Evolutionary conservation across 208 protist species (phyloP).

Genomic region (Wallacemonas sp.): DNA sequence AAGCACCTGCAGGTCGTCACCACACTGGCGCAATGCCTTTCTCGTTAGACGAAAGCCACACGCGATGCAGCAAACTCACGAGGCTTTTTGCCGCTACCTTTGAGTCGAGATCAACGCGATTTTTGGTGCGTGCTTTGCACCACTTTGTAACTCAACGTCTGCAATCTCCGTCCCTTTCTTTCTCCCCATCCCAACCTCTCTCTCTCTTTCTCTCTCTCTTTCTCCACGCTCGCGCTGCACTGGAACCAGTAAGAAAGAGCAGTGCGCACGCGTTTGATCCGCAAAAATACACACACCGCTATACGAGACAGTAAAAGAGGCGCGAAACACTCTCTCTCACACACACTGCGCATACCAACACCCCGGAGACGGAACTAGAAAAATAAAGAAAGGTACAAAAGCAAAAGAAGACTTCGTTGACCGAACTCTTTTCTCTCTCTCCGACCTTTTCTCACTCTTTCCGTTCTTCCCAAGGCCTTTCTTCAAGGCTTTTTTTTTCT

Average conservation of each 20-base stretch:
- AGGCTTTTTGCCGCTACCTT: too few species aligned
- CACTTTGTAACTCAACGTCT: too few species aligned
- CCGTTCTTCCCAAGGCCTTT: constrained; percentile 9
- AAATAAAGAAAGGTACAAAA: not conserved
- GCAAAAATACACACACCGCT: too few species aligned
- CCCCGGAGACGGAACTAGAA: not conserved
- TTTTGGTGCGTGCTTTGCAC: too few species aligned
- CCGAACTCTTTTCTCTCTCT: not conserved
- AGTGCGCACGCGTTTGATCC: not conserved
- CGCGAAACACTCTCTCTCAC: too few species aligned
- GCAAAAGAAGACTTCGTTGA: not conserved
- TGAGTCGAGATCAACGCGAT: too few species aligned
- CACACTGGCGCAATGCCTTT: too few species aligned
- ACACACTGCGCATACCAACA: not conserved
- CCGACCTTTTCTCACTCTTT: not conserved
- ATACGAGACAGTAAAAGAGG: too few species aligned
- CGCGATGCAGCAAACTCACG: too few species aligned
- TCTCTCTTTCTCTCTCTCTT: not conserved
- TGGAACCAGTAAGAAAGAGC: not conserved
- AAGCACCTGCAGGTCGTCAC: too few species aligned
- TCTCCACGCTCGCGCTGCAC: not conserved
- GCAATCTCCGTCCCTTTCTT: not conserved
- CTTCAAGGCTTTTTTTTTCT: constrained; percentile 20
- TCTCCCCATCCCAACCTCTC: not conserved
- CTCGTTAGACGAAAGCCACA: too few species aligned